phyloP scores from a whole-genome alignment of 164 flowering plant genomes.

The Taxillus chinensis region DNA sequence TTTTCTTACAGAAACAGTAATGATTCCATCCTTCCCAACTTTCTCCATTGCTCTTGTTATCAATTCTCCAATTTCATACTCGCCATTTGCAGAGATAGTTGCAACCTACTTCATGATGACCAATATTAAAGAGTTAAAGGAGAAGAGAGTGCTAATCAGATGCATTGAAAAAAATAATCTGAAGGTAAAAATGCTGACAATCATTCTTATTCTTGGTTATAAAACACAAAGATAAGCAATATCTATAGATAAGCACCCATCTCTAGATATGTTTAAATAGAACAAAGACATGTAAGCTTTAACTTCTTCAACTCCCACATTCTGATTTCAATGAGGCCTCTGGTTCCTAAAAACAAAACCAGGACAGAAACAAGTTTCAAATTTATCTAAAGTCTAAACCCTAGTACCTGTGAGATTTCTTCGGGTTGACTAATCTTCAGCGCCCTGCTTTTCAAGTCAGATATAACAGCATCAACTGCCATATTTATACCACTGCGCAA shows the following conservation, averaged over 20 bases:
- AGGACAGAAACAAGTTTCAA: not conserved
- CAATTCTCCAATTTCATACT: slow-evolving; percentile 75
- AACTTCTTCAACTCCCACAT: no score
- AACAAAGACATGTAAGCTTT: no score
- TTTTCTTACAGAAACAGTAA: slow-evolving; percentile 65
- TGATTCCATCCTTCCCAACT: slow-evolving; percentile 93
- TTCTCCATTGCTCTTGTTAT: slow-evolving; percentile 90
- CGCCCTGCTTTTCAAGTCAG: slow-evolving; percentile 68
- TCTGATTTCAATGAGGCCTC: no score
- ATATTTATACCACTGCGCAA: slow-evolving; percentile 63
- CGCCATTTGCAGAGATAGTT: slow-evolving; percentile 94
- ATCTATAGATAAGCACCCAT: no score
- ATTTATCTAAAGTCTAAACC: not conserved
- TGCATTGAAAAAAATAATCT: no score
- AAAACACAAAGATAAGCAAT: no score
- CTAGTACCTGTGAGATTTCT: slow-evolving; percentile 80
- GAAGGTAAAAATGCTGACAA: not conserved
- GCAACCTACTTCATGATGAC: slow-evolving; percentile 47
- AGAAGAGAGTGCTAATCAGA: not conserved
- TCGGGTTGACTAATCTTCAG: slow-evolving; percentile 85
- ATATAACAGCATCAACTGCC: slow-evolving; percentile 73
- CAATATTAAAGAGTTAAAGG: not conserved
- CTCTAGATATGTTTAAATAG: no score
- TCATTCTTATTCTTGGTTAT: not conserved
- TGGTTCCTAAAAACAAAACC: no score